Percentiles rank a stretch among this genome's conserved stretches.
Conservation (phyloP, 768 basidiomycete genomes). For the Naganishia kalamii region DNA sequence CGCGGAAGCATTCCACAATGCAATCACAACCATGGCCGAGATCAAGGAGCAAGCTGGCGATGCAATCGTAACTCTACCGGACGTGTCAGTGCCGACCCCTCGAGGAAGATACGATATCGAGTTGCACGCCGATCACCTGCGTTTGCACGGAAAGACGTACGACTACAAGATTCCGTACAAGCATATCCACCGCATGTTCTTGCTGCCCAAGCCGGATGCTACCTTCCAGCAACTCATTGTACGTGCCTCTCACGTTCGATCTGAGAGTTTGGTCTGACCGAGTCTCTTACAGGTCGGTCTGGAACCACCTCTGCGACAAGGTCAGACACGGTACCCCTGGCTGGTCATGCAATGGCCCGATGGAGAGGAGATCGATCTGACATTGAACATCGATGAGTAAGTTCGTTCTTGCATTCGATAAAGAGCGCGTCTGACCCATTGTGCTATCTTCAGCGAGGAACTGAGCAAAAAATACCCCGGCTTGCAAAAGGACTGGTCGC, state of each 20-base stretch:
- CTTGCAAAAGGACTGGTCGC: conserved; percentile 89
- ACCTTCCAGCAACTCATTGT: conserved; percentile 92
- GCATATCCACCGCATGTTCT: conserved; percentile 78
- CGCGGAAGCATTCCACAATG: conserved; percentile 93
- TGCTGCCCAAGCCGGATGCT: conserved; percentile 87
- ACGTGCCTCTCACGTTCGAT: conserved; percentile 39
- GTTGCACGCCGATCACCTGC: conserved; percentile 90
- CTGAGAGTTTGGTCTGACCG: neutral
- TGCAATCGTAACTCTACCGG: conserved; percentile 87
- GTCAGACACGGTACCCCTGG: conserved; percentile 95
- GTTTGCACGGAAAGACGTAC: conserved; percentile 95
- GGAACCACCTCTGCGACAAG: conserved; percentile 89
- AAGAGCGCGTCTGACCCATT: neutral
- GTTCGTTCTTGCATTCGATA: conserved; percentile 37
- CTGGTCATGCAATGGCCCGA: conserved; percentile 96
- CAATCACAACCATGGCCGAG: conserved; percentile 91
- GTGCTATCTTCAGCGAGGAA: conserved; percentile 39
- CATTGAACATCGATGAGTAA: conserved; percentile 85
- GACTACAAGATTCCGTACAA: conserved; percentile 95
- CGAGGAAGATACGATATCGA: conserved; percentile 96
- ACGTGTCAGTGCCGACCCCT: conserved; percentile 88
- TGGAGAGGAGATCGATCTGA: conserved; percentile 93
- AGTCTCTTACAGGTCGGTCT: conserved; percentile 63
- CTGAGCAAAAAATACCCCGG: conserved; percentile 55
- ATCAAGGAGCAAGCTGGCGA: conserved; percentile 87